These are phyloP conservation scores for Xanthoconium purpureum DNA, from an alignment of 768 basidiomycete genomes.

Conservation along the genomic window DNA sequence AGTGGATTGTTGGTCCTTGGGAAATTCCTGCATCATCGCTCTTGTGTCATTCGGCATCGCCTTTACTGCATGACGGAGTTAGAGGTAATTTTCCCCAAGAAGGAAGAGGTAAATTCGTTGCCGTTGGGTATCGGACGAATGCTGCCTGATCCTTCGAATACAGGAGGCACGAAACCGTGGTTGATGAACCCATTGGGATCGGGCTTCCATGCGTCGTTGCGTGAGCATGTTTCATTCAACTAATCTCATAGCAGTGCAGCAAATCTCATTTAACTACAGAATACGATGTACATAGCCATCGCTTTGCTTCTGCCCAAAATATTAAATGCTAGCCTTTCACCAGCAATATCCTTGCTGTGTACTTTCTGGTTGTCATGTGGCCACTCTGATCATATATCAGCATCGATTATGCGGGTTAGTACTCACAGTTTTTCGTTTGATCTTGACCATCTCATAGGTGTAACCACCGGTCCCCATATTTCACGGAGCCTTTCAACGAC, in stretches of 20 bases:
- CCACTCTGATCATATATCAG: neutral
- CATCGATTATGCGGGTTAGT: neutral
- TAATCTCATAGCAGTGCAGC: neutral
- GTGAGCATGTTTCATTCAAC: neutral
- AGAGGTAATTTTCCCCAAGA: neutral
- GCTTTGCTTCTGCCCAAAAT: neutral
- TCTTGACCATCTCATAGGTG: neutral
- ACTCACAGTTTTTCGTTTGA: neutral
- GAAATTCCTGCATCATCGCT: neutral
- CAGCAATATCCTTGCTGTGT: neutral
- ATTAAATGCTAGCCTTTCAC: neutral
- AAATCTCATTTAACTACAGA: neutral
- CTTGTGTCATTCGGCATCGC: neutral
- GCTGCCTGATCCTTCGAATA: neutral
- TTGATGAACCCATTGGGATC: neutral
- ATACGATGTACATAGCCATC: neutral
- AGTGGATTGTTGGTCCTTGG: neutral
- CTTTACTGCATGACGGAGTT: neutral
- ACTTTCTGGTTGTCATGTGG: neutral
- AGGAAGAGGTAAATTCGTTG: neutral
- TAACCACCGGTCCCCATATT: neutral
- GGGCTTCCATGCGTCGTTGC: neutral
- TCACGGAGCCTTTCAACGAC: neutral
- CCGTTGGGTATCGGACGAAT: neutral
- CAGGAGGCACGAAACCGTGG: neutral